Evolutionary conservation across 2,329 filamentous ascomycete genomes (phyloP), one percentile per base, ranked within the genome.

Genomic region (Trichoderma sp.): DNA sequence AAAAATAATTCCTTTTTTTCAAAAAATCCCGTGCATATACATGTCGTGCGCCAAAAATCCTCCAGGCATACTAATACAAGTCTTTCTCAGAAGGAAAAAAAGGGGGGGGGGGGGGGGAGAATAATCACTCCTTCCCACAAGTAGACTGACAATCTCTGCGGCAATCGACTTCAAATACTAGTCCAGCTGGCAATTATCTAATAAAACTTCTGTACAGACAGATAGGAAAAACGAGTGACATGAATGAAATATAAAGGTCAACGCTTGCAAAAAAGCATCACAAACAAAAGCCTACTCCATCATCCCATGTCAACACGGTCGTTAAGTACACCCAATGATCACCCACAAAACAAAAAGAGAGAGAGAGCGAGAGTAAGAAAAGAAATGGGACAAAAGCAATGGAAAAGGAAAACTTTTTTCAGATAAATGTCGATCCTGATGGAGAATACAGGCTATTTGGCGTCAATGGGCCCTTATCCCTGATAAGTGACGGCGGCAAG

Each of bases 401-500:
- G 12, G 57, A 71, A 30, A 39, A 28, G 15, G 34, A 15, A 56
- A 58, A 62, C 3, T 2, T 57, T 43, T 43, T 43, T 43, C 30
- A 72, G 28, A 72, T 70, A 51, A 72, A 72, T 4, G 30, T 64
- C 43, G 64, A 60, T 32, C 60, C 53, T 18, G 62, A 66, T 21
- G 69, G 69, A 8, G 68, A 71, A 53, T 62, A 34, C 39, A 64
- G 28, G 30, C 14, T 56, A 28, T 34, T 34, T 15, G 70, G 63
- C 14, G 64, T 72, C 24, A 69, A 61, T 3, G 70, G 63, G 36
- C 64, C 36, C n/a, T 53, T 61, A 15, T 70, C 72, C 34, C 43
- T 68, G 12, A 60, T 32, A 26, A 74, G 65, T 6, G 77, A 76
- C 3, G 77, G 75, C 2, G 80, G 75, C 12, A 81, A 69, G 6